Percentiles rank a stretch among this genome's conserved stretches.
These are phyloP conservation scores for Exophiala lecanii-corni DNA, from an alignment of 2,329 filamentous ascomycete species.

Conservation along the genomic window DNA sequence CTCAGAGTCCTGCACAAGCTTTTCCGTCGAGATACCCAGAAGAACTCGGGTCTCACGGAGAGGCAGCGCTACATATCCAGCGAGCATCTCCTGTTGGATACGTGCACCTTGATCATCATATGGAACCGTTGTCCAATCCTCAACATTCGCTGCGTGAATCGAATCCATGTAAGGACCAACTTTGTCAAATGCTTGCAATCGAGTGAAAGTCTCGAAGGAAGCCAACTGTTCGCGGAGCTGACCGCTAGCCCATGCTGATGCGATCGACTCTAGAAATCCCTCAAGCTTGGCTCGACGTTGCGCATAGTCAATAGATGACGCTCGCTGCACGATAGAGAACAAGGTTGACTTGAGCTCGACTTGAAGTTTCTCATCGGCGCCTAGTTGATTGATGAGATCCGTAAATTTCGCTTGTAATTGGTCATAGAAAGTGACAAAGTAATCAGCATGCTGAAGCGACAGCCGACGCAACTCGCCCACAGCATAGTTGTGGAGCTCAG, in stretches of 20 bases:
- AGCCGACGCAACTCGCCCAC: slow-evolving; percentile 84
- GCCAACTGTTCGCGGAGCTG: slow-evolving; percentile 64
- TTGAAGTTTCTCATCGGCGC: slow-evolving; percentile 74
- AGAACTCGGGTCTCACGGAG: slow-evolving; percentile 86
- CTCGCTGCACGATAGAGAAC: slow-evolving; percentile 91
- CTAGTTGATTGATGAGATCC: slow-evolving; percentile 68
- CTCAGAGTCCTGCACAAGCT: slow-evolving; percentile 67
- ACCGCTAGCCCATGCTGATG: slow-evolving; percentile 71
- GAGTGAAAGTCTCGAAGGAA: slow-evolving; percentile 73
- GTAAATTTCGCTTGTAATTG: slow-evolving; percentile 78
- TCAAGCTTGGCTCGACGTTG: slow-evolving; percentile 67
- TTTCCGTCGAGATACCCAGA: slow-evolving; percentile 87
- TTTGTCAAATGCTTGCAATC: slow-evolving; percentile 71
- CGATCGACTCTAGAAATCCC: slow-evolving; percentile 77
- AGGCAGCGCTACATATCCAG: slow-evolving; percentile 64
- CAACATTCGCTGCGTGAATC: slow-evolving; percentile 67
- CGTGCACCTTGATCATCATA: slow-evolving; percentile 75
- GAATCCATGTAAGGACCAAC: slow-evolving; percentile 73
- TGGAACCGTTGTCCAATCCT: slow-evolving; percentile 75
- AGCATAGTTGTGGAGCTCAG: slow-evolving; percentile 78
- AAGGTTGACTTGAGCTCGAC: slow-evolving; percentile 86
- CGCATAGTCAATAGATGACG: slow-evolving; percentile 66
- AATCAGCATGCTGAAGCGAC: slow-evolving; percentile 84
- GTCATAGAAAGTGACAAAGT: slow-evolving; percentile 82
- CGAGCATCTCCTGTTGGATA: slow-evolving; percentile 73